These are phyloP conservation scores for Cyclotella atomus DNA, from an alignment of 108 stramenopile species.

Conservation along the genomic window DNA sequence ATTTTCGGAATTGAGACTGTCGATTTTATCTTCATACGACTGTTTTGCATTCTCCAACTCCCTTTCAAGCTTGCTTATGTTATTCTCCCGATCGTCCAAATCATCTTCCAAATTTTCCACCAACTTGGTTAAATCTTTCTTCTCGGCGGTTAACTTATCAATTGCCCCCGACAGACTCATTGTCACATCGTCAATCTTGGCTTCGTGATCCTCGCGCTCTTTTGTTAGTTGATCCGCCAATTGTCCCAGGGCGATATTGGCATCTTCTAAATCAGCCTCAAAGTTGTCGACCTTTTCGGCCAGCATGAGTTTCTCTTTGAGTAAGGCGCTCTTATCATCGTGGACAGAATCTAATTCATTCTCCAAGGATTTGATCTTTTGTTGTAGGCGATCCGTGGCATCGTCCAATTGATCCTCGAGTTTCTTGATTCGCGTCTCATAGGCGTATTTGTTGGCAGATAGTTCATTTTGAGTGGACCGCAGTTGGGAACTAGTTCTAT, in stretches of 20 bases:
- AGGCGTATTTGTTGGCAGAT: slow-evolving; percentile 46
- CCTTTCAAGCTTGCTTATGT: slow-evolving; percentile 22
- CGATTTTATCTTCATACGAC: slow-evolving; percentile 29
- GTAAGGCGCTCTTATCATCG: slow-evolving; percentile 34
- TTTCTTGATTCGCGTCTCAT: slow-evolving; percentile 48
- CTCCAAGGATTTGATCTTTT: slow-evolving; percentile 46
- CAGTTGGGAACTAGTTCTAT: slow-evolving; percentile 14
- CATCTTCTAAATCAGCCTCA: slow-evolving; percentile 43
- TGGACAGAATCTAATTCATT: slow-evolving; percentile 41
- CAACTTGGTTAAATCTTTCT: slow-evolving; percentile 36
- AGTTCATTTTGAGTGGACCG: slow-evolving; percentile 32
- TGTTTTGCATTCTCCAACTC: slow-evolving; percentile 26
- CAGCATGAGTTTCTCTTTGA: slow-evolving; percentile 40
- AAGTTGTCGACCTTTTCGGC: slow-evolving; percentile 29
- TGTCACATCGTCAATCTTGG: slow-evolving; percentile 48
- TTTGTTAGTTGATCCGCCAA: slow-evolving; percentile 40
- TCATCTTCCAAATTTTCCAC: slow-evolving; percentile 36
- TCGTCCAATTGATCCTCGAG: slow-evolving; percentile 46
- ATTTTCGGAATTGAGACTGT: slow-evolving; percentile 30
- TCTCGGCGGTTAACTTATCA: slow-evolving; percentile 46
- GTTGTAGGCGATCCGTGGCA: slow-evolving; percentile 28
- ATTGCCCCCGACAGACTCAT: slow-evolving; percentile 32
- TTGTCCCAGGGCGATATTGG: slow-evolving; percentile 44
- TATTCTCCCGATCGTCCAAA: slow-evolving; percentile 24
- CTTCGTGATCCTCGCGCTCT: slow-evolving; percentile 47